phyloP scores from a whole-genome alignment of 2,329 filamentous ascomycete species.

The Hymenoscyphus linearis region DNA sequence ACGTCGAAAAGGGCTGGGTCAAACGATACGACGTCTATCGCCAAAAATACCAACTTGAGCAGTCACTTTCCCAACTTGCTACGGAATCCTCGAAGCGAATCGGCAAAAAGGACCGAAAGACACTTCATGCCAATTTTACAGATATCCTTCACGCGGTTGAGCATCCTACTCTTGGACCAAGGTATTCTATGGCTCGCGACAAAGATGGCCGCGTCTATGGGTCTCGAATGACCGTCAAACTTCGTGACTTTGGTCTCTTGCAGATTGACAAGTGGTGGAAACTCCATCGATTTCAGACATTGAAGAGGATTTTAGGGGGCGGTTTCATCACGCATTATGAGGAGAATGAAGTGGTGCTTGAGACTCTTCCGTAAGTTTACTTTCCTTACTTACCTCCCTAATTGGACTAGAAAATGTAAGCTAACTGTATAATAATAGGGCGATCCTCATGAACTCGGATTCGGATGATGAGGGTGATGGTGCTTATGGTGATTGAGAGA shows the following conservation, averaged over 20 bases:
- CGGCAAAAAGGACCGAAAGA: conserved; percentile 61
- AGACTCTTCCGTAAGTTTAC: conserved; percentile 49
- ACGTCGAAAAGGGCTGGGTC: conserved; percentile 38
- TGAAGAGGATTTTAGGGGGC: conserved; percentile 55
- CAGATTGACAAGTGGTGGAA: conserved; percentile 72
- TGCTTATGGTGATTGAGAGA: not conserved
- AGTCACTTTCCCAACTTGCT: conserved; percentile 54
- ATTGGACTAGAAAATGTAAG: not conserved
- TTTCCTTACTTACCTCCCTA: conserved; percentile 1
- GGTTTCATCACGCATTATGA: conserved; percentile 61
- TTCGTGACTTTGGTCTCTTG: conserved; percentile 54
- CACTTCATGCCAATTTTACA: conserved; percentile 59
- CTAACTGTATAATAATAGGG: not conserved
- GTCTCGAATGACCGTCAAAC: conserved; percentile 55
- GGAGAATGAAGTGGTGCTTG: conserved; percentile 54
- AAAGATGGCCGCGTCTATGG: conserved; percentile 56
- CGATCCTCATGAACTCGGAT: not conserved
- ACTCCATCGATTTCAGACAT: conserved; percentile 54
- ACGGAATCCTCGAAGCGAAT: conserved; percentile 55
- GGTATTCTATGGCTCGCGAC: conserved; percentile 60
- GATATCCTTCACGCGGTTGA: conserved; percentile 63
- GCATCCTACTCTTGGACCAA: conserved; percentile 60
- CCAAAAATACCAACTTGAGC: conserved; percentile 54
- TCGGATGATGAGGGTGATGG: not conserved
- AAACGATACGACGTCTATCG: conserved; percentile 66